Conservation (phyloP, 2,329 filamentous ascomycete genomes). For the Paecilomyces dactylethromorphus region DNA sequence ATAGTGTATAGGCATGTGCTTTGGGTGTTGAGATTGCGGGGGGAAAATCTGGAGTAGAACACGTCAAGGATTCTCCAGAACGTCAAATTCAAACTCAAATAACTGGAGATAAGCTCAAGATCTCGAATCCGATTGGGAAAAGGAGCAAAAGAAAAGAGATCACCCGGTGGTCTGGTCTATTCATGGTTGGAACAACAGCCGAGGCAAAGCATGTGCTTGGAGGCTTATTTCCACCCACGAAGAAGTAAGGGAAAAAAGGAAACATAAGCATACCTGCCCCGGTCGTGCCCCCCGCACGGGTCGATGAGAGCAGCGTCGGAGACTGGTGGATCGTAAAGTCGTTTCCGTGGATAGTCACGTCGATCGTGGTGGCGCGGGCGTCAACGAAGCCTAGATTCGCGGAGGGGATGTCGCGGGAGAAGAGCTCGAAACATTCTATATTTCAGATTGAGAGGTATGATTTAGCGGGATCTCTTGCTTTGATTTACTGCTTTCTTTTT, state of each 20-base stretch:
- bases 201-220: neutral
- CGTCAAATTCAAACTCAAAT: neutral
- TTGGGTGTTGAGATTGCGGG: slow-evolving; percentile 2
- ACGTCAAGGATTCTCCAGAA: neutral
- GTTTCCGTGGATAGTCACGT: slow-evolving; percentile 60
- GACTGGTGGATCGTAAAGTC: slow-evolving; percentile 79
- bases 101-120: too few relatives aligned
- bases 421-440: slow-evolving; percentile 80
- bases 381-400: slow-evolving; percentile 82
- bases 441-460: neutral
- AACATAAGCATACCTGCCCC: slow-evolving; percentile 51
- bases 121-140: too few relatives aligned
- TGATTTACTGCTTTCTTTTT: neutral
- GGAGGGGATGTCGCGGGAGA: slow-evolving; percentile 67
- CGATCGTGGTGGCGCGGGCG: slow-evolving; percentile 56
- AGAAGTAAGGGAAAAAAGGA: slow-evolving; percentile 1
- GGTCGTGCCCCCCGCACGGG: slow-evolving; percentile 65
- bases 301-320: slow-evolving; percentile 71
- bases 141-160: too few relatives aligned
- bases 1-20: neutral
- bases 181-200: too few relatives aligned
- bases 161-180: too few relatives aligned
- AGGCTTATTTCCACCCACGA: neutral
- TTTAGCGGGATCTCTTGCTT: neutral
- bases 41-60: slow-evolving; percentile 3